phyloP scores from a whole-genome alignment of 176 grass and related monocot genomes.

The Cenchrus fungigraminus region DNA sequence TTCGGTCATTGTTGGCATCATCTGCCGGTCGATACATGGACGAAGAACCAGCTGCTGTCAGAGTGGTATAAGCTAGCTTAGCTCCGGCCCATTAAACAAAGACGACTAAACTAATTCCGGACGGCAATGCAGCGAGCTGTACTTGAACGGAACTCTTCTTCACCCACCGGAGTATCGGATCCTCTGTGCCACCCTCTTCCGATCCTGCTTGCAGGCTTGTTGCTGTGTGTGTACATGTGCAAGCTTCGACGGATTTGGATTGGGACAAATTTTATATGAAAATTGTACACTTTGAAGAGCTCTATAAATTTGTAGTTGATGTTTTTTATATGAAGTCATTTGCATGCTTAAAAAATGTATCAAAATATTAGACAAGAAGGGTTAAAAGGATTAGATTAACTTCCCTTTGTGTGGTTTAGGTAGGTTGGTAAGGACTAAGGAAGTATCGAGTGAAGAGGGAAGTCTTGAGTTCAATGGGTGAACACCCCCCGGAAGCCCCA shows the following conservation, averaged over 20 bases:
- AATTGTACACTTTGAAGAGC: no score
- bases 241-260: background rate
- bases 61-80: background rate
- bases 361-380: no score
- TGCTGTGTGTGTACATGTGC: background rate
- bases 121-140: constrained; percentile 29
- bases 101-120: constrained; percentile 34
- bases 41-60: background rate
- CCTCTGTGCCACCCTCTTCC: background rate
- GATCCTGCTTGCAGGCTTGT: background rate
- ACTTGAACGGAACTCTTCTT: background rate
- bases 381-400: no score
- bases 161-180: background rate
- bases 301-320: no score
- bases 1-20: constrained; percentile 9
- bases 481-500: no score
- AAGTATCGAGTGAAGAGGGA: no score
- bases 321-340: no score
- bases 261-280: no score
- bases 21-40: background rate
- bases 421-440: no score
- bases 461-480: no score
- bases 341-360: no score
- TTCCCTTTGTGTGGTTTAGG: no score
- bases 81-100: constrained; percentile 4